Evolutionary conservation across 2,329 filamentous ascomycete genomes (phyloP).

Genomic region (Niveomyces coronatus): DNA sequence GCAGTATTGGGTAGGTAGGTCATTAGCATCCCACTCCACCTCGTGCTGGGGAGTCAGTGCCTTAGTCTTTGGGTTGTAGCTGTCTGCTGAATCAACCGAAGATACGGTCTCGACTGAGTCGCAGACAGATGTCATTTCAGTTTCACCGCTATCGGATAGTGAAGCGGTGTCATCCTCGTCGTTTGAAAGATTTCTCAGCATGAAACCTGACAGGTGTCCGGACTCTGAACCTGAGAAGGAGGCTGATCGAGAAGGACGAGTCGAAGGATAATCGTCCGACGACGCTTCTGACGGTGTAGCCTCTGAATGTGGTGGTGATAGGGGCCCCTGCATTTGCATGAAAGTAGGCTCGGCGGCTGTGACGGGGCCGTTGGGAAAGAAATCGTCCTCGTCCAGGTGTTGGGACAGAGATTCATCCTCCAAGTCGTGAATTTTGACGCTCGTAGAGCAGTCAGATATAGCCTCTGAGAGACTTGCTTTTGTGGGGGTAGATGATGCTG

Average conservation of each 20-base stretch:
- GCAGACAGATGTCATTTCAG: conserved; percentile 33
- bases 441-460: conserved; percentile 26
- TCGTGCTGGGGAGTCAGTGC: conserved; percentile 15
- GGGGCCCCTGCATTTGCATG: conserved; percentile 19
- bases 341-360: conserved; percentile 35
- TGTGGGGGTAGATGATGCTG: conserved; percentile 24
- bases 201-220: conserved; percentile 22
- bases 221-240: conserved; percentile 44
- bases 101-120: conserved; percentile 32
- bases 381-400: conserved; percentile 34
- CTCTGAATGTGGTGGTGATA: conserved; percentile 38
- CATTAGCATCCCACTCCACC: conserved; percentile 24
- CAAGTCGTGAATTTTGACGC: conserved; percentile 30
- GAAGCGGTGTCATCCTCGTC: conserved; percentile 34
- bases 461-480: conserved; percentile 27
- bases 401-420: conserved; percentile 26
- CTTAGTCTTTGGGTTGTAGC: conserved; percentile 14
- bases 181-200: conserved; percentile 18
- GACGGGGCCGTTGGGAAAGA: conserved; percentile 20
- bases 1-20: conserved; percentile 29
- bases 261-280: conserved; percentile 15
- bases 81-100: conserved; percentile 21
- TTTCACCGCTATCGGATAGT: conserved; percentile 34
- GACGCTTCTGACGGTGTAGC: conserved; percentile 36
- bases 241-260: conserved; percentile 34